Evolutionary conservation across 2,329 filamentous ascomycete genomes (phyloP).

Genomic region (Aspergillus versicolor): DNA sequence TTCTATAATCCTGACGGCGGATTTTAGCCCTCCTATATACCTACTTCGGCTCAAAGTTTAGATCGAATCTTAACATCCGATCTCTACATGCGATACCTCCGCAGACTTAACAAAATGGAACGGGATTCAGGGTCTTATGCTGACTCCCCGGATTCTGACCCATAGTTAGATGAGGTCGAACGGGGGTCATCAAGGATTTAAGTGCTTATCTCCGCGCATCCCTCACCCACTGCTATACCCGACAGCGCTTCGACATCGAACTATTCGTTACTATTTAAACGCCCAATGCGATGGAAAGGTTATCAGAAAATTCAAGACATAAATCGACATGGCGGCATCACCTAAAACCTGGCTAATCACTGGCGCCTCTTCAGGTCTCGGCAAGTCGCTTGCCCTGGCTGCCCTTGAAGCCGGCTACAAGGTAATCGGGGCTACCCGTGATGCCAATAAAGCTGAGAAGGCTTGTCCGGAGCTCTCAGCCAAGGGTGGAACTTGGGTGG

Average conservation of each 20-base stretch:
- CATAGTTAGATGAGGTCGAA: too few species aligned
- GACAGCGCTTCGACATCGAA: not conserved
- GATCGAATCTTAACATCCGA: too few species aligned
- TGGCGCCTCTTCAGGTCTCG: slow-evolving; percentile 12
- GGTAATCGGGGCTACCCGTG: slow-evolving; percentile 7
- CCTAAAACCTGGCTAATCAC: slow-evolving; percentile 10
- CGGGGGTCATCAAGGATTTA: not conserved
- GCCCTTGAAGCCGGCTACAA: slow-evolving; percentile 5
- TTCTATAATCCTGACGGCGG: too few species aligned
- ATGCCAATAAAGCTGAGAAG: not conserved
- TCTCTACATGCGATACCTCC: too few species aligned
- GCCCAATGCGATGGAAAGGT: not conserved
- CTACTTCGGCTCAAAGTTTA: too few species aligned
- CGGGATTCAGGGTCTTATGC: too few species aligned
- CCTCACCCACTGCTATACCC: not conserved
- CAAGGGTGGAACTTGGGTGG: slow-evolving; percentile 7
- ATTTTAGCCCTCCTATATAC: too few species aligned
- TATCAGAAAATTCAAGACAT: not conserved
- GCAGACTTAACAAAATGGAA: too few species aligned
- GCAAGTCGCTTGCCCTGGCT: slow-evolving; percentile 1
- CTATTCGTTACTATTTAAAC: not conserved
- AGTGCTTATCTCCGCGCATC: not conserved
- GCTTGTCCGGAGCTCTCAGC: not conserved
- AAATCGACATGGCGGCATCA: not conserved
- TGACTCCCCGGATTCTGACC: too few species aligned